These are phyloP conservation scores for Chalciporus piperatus DNA, from an alignment of 768 basidiomycete genomes.

Conservation along the genomic window DNA sequence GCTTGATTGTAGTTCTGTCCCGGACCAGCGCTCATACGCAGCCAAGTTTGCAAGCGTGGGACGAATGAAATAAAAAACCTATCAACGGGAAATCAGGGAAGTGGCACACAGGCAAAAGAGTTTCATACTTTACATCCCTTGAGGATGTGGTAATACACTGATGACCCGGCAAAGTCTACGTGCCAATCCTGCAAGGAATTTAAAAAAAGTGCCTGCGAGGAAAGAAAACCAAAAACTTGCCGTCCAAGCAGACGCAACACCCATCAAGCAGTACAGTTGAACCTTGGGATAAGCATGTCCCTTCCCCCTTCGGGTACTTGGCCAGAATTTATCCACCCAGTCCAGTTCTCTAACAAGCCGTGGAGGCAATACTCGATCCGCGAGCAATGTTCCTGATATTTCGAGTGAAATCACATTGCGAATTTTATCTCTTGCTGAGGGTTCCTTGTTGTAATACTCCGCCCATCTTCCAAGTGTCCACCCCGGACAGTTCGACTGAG, in stretches of 20 bases:
- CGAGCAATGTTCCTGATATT: slow-evolving; percentile 81
- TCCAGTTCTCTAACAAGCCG: slow-evolving; percentile 84
- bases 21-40: slow-evolving; percentile 93
- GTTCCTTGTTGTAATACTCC: slow-evolving; percentile 73
- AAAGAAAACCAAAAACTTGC: slow-evolving; percentile 43
- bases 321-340: slow-evolving; percentile 98
- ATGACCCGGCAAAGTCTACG: slow-evolving; percentile 95
- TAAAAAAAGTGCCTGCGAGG: not conserved
- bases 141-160: slow-evolving; percentile 96
- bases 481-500: slow-evolving; percentile 79
- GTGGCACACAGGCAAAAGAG: not conserved
- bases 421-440: slow-evolving; percentile 74
- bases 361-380: slow-evolving; percentile 78
- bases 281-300: slow-evolving; percentile 87
- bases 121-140: slow-evolving; percentile 71
- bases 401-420: slow-evolving; percentile 96
- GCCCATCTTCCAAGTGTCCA: slow-evolving; percentile 95
- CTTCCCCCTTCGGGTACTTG: slow-evolving; percentile 67
- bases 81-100: slow-evolving; percentile 5
- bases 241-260: slow-evolving; percentile 90
- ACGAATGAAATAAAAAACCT: slow-evolving; percentile 94
- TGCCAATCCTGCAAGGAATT: slow-evolving; percentile 81
- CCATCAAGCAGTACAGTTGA: slow-evolving; percentile 96
- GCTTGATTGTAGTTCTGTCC: slow-evolving; percentile 82
- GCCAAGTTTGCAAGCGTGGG: slow-evolving; percentile 83